Base-by-base conservation (phyloP, 2,329 filamentous ascomycete species). In the Sordariomycetes sp. region DNA sequence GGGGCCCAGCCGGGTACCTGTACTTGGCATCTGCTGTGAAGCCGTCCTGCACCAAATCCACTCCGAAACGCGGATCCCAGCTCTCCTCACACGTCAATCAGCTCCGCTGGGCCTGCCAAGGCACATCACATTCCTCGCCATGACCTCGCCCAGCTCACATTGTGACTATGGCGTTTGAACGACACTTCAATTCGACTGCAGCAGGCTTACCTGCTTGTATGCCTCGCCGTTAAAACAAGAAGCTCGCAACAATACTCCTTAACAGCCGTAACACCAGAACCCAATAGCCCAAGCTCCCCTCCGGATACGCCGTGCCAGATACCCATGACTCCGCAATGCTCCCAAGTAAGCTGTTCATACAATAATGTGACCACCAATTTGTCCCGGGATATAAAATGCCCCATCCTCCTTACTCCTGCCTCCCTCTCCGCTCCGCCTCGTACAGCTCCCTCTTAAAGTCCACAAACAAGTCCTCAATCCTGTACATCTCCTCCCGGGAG, bases 381-480 rank as follows among this genome's bases (percentile, higher is more conserved):
- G 46, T 50, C 46, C 40, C 46, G 20, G 12, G 22, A 6, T 22
- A 24, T 50, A 50, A 20, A 24, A 24, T 50, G 5, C 20, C 22
- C 22, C 10, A 8, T 22, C 22, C 22, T n/a, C n/a, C 46, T 50
- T 24, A 50, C 5, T 24, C 20, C 46, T 50, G 46, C 60, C 78
- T 70, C 43, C 81, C 79, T 61, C 87, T 78, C 65, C 76, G 76
- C 65, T 85, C 85, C 18, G 89, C 89, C 59, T 86, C 82, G 68
- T 88, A 88, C 56, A 92, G 78, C 68, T 88, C 84, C 62, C 81
- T 79, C 69, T 88, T 86, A 62, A 93, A 82, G 68, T 93, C 87
- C 74, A 92, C 89, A 67, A 94, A 77, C 64, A 90, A 74, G 67
- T 92, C 87, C 66, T 94, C 89, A 63, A 94, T 78, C 67, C 86